phyloP scores from a whole-genome alignment of 305 asterid genomes.

The Fraxinus floribunda region DNA sequence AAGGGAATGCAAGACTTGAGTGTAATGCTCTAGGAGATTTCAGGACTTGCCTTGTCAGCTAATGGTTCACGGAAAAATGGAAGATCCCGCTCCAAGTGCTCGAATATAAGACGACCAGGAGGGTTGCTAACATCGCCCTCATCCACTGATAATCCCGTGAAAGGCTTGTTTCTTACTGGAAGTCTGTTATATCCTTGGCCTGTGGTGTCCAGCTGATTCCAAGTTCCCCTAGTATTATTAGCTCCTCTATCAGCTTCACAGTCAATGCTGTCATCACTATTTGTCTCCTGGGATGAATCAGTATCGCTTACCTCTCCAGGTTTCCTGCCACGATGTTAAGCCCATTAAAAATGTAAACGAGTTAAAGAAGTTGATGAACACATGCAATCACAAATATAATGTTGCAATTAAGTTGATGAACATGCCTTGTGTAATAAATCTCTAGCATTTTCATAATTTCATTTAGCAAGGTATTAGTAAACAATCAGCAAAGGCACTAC shows the following conservation, averaged over 20 bases:
- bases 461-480: not conserved
- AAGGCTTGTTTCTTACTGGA: conserved; percentile 37
- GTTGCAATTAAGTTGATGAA: not conserved
- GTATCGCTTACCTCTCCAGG: conserved; percentile 82
- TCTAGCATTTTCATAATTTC: conserved; percentile 3
- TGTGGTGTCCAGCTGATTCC: conserved; percentile 37
- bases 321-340: conserved; percentile 42
- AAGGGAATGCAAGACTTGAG: not conserved
- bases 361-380: not conserved
- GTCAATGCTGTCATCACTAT: conserved; percentile 67
- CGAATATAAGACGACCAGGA: conserved; percentile 66
- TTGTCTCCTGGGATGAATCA: conserved; percentile 71
- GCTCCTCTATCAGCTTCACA: conserved; percentile 44
- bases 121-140: conserved; percentile 51
- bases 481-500: not conserved
- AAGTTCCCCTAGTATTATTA: conserved; percentile 34
- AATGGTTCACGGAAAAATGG: conserved; percentile 88
- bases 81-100: conserved; percentile 68
- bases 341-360: not conserved
- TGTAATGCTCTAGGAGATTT: conserved; percentile 4
- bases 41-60: conserved; percentile 70
- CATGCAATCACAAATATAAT: not conserved
- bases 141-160: conserved; percentile 38
- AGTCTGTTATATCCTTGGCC: conserved; percentile 38
- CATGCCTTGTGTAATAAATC: not conserved